Base-by-base conservation (phyloP, 306 rosid species). In the Cucurbita pepo region DNA sequence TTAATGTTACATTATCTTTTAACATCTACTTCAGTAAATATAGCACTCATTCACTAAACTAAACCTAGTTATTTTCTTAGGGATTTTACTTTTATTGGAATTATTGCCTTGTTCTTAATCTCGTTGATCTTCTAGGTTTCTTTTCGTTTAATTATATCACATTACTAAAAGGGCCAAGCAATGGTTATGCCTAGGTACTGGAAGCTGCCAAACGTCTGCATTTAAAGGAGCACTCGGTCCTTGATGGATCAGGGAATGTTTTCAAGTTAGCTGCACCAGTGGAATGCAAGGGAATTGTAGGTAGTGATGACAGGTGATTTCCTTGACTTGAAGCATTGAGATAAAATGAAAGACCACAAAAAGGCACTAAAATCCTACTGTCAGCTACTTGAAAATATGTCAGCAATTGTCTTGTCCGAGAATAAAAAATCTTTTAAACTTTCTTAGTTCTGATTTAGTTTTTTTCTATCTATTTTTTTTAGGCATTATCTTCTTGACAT, bases 261-360 rank as follows among this genome's bases (percentile, higher is more conserved):
- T 86, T 88, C 84, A 91, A 89, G 69, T 88, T 95, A 81, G 97
- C 97, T 83, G 99, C 99, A 40, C 99, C 99, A 0, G 99, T 95
- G 76, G 99, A 95, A 82, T 91, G 97, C 89, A 95, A 95, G 86
- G 99, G 99, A 58, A 95, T 95, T 75, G 92, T 95, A 73, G 99
- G 99, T 77, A 92, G 99, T 69, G 99, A 95, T 82, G 99, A 89
- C 88, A 79, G 99, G 99, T 95, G 85, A 56, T 76, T 70, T 41
- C 57, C 30, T 21, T 37, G 41, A 9, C 77, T 37, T 2, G 72
- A 50, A 48, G 58, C 55, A 34, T 69, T 47, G 43, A 51, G 19
- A 51, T 51, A 51, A 51, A 14, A 51, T 51, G 19, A 51, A 51
- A 2, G 19, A 51, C 15, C 6, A 51, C 19, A 51, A 0, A 0